phyloP scores from a whole-genome alignment of 768 basidiomycete genomes.

The Tricholoma terreum region DNA sequence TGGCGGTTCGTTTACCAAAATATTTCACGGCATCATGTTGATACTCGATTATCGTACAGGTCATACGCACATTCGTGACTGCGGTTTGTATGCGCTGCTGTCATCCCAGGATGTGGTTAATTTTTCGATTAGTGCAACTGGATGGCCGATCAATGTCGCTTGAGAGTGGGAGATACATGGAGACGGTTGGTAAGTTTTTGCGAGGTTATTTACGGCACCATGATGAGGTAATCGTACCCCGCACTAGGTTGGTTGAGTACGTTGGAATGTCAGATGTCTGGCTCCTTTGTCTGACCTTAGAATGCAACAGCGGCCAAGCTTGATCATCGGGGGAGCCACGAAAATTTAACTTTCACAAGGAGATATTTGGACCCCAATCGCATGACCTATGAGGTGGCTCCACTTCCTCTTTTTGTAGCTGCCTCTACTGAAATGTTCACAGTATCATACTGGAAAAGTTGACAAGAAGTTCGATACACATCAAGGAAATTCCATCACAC shows the following conservation, averaged over 20 bases:
- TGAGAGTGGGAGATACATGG: slow-evolving; percentile 89
- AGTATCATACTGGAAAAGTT: slow-evolving; percentile 66
- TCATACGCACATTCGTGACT: slow-evolving; percentile 80
- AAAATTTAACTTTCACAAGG: slow-evolving; percentile 60
- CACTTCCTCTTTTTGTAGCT: neutral
- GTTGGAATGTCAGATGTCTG: slow-evolving; percentile 12
- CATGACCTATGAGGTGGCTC: slow-evolving; percentile 64
- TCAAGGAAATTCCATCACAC: slow-evolving; percentile 50
- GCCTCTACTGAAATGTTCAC: neutral
- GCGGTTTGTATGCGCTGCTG: slow-evolving; percentile 40
- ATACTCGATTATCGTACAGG: slow-evolving; percentile 30
- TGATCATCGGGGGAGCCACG: slow-evolving; percentile 6
- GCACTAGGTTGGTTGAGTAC: slow-evolving; percentile 63
- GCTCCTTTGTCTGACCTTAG: neutral
- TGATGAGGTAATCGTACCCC: neutral
- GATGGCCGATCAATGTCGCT: slow-evolving; percentile 77
- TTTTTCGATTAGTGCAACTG: slow-evolving; percentile 43
- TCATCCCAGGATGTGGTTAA: neutral
- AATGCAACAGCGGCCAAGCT: slow-evolving; percentile 44
- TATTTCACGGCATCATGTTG: neutral
- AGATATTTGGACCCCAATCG: slow-evolving; percentile 81
- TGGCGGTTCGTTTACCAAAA: slow-evolving; percentile 46
- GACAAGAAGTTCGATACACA: slow-evolving; percentile 60
- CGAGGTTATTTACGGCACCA: neutral
- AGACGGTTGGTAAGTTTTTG: slow-evolving; percentile 67